Evolutionary conservation across 2,329 filamentous ascomycete genomes (phyloP), one percentile per base, ranked within the genome.

Genomic region (Myriosclerotinia curreyana): DNA sequence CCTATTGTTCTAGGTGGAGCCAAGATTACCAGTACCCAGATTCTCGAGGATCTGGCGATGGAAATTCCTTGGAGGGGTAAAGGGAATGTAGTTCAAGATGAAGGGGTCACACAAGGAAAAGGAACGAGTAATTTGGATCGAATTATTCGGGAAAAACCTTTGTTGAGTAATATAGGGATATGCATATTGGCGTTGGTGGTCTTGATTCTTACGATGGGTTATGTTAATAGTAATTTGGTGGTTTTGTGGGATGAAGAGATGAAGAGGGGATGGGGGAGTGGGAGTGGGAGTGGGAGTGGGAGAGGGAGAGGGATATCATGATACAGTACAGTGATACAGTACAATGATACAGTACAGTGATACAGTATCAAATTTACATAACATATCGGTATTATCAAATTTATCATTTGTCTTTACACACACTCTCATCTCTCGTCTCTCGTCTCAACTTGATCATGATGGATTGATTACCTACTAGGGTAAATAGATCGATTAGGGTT

Each of bases 1-100:
- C 89, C 89, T 3, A 89, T 92, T 64, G 86, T 87, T 34, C 76
- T 91, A 12, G 88, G 88, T 0, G 88, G 89, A 0, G 84, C 86
- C 11, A 88, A 86, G 74, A 80, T 91, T 62, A 83, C 83, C 0
- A 78, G 76, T 11, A 81, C 82, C 69, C 80, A 85, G 73, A 77
- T 86, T 6, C 69, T 83, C 15, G 72, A 74, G 7, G 72, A 73
- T 46, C 38, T 64, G 3, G 61, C 63, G 0, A 44, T 67, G 12
- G 7, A 6, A 1, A 58, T 71, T 6, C 72, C 71, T 2, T 72
- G 72, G 71, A 56, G 54, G 38, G 64, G 59, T 5, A 66, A 64
- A 55, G 52, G 22, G 22, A 38, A 40, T 12, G 61, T 52, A 20
- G 65, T 67, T 7, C 62, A 62, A 12, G 69, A 70, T 56, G 48